These are phyloP conservation scores for Chaetomiaceae sp. DNA, from an alignment of 2,329 filamentous ascomycete species.

Conservation along the genomic window DNA sequence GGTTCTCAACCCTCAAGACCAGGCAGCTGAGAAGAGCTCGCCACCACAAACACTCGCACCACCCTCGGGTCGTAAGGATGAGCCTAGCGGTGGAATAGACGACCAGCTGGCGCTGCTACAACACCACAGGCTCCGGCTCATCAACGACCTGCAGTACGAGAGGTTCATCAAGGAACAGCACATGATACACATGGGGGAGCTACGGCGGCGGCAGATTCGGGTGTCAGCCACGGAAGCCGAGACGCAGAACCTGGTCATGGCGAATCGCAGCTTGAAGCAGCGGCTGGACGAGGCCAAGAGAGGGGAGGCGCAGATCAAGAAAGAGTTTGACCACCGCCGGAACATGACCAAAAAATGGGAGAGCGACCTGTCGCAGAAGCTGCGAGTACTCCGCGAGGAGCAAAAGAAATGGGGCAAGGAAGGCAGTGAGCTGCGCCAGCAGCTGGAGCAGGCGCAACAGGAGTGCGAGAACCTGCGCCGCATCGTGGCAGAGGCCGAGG, in stretches of 20 bases:
- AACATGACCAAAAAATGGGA: slow-evolving; percentile 75
- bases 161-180: slow-evolving; percentile 80
- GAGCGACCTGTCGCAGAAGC: slow-evolving; percentile 61
- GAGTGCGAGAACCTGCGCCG: slow-evolving; percentile 62
- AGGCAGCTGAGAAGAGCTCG: slow-evolving; percentile 36
- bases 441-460: slow-evolving; percentile 52
- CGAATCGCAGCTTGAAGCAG: slow-evolving; percentile 67
- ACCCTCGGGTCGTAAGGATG: slow-evolving; percentile 27
- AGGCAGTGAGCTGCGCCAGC: slow-evolving; percentile 50
- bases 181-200: slow-evolving; percentile 72
- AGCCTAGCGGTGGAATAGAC: slow-evolving; percentile 31
- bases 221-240: slow-evolving; percentile 77
- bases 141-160: slow-evolving; percentile 79
- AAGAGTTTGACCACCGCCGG: slow-evolving; percentile 66
- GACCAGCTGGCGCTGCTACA: slow-evolving; percentile 55
- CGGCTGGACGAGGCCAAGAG: slow-evolving; percentile 70
- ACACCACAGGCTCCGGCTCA: slow-evolving; percentile 67
- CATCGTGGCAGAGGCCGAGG: slow-evolving; percentile 64
- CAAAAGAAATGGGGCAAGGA: slow-evolving; percentile 60
- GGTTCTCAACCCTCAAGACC: slow-evolving; percentile 47
- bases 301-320: slow-evolving; percentile 63
- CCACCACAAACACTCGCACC: slow-evolving; percentile 29
- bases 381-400: slow-evolving; percentile 63
- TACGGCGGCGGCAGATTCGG: slow-evolving; percentile 68
- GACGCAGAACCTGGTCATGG: slow-evolving; percentile 74